A percentile compares a stretch with the other conserved stretches of the same genome.
These are phyloP conservation scores for Kodamaea hsintzibuensis DNA, from an alignment of 805 yeast genomes.

Conservation along the genomic window DNA sequence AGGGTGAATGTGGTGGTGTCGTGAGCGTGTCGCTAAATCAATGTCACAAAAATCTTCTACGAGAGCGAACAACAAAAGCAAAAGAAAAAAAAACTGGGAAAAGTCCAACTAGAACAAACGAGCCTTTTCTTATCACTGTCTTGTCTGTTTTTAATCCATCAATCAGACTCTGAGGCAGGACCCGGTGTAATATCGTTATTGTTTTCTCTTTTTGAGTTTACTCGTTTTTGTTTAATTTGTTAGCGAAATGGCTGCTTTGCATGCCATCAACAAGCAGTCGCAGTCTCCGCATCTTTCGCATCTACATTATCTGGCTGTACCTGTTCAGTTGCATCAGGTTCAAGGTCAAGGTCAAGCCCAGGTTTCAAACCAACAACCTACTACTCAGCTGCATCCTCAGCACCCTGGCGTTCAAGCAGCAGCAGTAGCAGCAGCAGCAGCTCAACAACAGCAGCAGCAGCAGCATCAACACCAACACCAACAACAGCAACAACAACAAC, in stretches of 20 bases:
- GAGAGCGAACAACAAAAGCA: background rate
- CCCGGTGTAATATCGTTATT: background rate
- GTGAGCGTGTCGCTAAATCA: background rate
- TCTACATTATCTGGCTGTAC: background rate
- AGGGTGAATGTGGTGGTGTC: background rate
- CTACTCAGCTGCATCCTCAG: too few species aligned
- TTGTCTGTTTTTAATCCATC: background rate
- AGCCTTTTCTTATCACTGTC: background rate
- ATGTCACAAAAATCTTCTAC: background rate
- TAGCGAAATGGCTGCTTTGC: slow-evolving; percentile 10
- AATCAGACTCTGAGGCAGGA: background rate
- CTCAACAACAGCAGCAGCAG: slow-evolving; percentile 1
- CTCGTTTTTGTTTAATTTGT: background rate
- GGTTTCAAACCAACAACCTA: background rate
- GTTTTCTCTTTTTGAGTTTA: background rate
- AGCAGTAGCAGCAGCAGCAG: background rate
- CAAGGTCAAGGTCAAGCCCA: background rate
- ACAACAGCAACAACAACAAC: background rate
- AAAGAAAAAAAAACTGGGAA: slow-evolving; percentile 4
- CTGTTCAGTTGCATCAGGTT: background rate
- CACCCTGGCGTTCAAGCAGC: background rate
- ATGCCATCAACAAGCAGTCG: slow-evolving; percentile 8
- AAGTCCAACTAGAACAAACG: background rate
- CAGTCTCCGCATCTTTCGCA: slow-evolving; percentile 8
- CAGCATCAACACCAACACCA: slow-evolving; percentile 1